Evolutionary conservation across 306 rosid species (phyloP), one percentile per base, ranked within the genome.

Genomic region (Prunus salicina): DNA sequence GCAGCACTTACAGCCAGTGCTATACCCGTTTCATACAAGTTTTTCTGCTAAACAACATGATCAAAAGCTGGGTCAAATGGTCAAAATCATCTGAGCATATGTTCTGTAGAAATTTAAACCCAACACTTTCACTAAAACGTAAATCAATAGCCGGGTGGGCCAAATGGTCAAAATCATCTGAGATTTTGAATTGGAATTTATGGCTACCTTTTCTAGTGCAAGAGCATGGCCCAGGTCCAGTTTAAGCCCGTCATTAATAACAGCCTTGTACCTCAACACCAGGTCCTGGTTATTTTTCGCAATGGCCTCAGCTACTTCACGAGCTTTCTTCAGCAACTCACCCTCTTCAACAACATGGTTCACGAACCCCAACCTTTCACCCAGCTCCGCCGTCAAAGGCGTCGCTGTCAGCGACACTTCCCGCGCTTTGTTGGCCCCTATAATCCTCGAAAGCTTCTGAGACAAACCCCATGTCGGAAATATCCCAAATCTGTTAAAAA

Each of bases 381-480:
- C 98, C 24, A 81, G 83, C 69, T 95, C 97, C 32, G 96, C 98
- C 4, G 88, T 84, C 76, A 95, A 79, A 20, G 98, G 96, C 3
- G 77, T 82, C 52, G 96, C 98, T n/a, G 98, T 75, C 6, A 95
- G 86, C 5, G 98, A 95, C 14, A 90, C 89, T 82, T 95, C 98
- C 2, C 93, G 93, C 16, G 97, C 98, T 84, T 89, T 90, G 76
- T 90, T 92, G 1, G 81, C 82, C 61, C 98, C 98, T 15, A 92
- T 66, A 49, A 87, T 82, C 51, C 97, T 89, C 1, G 93, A 87
- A 16, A 95, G 96, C 88, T 95, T 95, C 84, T 95, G 97, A 68
- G 98, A 95, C 72, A 95, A 82, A 8, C 98, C 97, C 97, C 98
- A 95, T 1, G 97, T 92, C 49, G 97, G 98, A 86, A 95, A 92